Percentiles rank a stretch among this genome's conserved stretches.
These are phyloP conservation scores for Solanum microdontum DNA, from an alignment of 257 asterid species.

Conservation along the genomic window DNA sequence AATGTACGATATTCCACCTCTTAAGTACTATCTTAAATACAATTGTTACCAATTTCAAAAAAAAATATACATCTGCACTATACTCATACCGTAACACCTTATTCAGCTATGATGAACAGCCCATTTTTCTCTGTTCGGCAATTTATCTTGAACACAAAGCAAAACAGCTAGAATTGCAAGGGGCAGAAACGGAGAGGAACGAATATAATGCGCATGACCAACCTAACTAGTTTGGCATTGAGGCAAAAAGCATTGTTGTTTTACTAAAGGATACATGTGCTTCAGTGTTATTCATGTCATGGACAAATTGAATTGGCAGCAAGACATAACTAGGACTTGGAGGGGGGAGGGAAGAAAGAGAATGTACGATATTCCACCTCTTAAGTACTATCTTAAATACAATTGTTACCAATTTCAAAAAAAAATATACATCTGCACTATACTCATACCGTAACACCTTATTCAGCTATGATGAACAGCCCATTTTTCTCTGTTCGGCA, in stretches of 20 bases:
- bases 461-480: neutral
- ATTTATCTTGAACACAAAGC: neutral
- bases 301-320: neutral
- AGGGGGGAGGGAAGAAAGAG: neutral
- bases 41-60: neutral
- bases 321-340: neutral
- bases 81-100: neutral
- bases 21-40: neutral
- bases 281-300: neutral
- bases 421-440: neutral
- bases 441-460: neutral
- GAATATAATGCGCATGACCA: neutral
- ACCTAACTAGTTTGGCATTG: neutral
- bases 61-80: neutral
- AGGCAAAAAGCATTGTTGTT: neutral
- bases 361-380: neutral
- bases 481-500: neutral
- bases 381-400: neutral
- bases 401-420: neutral
- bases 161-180: neutral
- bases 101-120: neutral
- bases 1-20: too few relatives aligned
- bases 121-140: neutral
- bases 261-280: neutral
- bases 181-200: neutral